Evolutionary conservation across 192 early-diverging fungal species (phyloP).

Genomic region (Backusella morwellensis): DNA sequence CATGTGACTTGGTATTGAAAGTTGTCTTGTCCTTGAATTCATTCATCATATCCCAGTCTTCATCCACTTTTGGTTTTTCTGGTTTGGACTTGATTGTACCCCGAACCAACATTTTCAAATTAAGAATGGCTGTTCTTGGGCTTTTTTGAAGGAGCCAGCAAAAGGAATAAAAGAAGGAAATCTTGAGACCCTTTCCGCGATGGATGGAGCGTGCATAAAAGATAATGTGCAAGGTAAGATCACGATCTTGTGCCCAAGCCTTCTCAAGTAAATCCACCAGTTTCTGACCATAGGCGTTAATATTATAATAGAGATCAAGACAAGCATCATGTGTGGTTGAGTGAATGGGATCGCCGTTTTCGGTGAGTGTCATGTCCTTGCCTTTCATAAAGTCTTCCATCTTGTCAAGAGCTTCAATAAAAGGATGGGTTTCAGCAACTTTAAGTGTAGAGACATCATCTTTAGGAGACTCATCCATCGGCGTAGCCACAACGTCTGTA

Average conservation of each 20-base stretch:
- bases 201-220: constrained; percentile 38
- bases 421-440: background rate
- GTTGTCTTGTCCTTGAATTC: background rate
- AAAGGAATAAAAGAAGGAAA: constrained; percentile 28
- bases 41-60: constrained; percentile 12
- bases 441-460: background rate
- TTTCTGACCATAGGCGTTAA: background rate
- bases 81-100: background rate
- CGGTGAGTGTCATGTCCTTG: constrained; percentile 21
- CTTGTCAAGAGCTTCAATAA: background rate
- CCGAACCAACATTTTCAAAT: constrained; percentile 27
- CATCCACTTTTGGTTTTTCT: constrained; percentile 3
- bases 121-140: constrained; percentile 36
- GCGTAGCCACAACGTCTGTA: background rate
- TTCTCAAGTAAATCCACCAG: background rate
- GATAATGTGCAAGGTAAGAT: constrained; percentile 35
- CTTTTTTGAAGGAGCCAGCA: constrained; percentile 36
- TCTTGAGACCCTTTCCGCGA: constrained; percentile 30
- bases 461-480: background rate
- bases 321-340: constrained; percentile 26
- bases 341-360: constrained; percentile 32
- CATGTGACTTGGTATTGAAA: constrained; percentile 27
- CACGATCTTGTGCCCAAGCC: constrained; percentile 26
- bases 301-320: constrained; percentile 35
- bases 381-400: background rate